Conservation (phyloP, 805 yeast genomes). For the Lipomyces kockii region DNA sequence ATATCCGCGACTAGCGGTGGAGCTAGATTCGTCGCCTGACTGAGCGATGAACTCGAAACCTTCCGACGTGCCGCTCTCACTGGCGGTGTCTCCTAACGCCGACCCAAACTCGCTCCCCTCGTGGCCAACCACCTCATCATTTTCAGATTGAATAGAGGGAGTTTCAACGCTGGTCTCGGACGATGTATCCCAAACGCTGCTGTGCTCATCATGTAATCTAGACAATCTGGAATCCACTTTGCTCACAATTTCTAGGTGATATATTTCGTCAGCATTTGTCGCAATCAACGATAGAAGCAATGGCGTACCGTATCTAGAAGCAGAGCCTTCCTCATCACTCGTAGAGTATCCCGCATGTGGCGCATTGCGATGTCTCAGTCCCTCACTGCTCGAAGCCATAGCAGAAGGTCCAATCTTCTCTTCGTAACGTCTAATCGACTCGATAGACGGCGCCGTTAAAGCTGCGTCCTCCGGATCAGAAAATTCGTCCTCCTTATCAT, state of each 20-base stretch:
- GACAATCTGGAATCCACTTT: neutral
- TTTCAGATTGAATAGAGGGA: neutral
- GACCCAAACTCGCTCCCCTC: neutral
- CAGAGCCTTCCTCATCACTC: neutral
- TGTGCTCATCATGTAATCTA: neutral
- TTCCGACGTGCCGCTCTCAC: conserved; percentile 8
- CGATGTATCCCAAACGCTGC: neutral
- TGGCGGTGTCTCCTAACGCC: neutral
- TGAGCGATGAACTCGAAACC: conserved; percentile 1
- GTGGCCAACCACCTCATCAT: neutral
- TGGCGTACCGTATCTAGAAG: neutral
- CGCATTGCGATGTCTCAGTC: neutral
- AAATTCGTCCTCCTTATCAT: neutral
- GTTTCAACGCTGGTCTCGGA: neutral
- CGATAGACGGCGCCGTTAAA: neutral
- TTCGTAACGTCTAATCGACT: neutral
- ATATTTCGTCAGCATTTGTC: neutral
- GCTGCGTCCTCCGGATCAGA: neutral
- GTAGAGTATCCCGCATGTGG: neutral
- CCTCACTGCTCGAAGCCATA: conserved; percentile 2
- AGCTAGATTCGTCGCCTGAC: conserved; percentile 6
- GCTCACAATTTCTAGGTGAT: neutral
- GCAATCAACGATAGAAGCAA: neutral
- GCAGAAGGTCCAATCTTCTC: neutral
- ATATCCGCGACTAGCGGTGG: conserved; percentile 6